phyloP scores from a whole-genome alignment of 2,329 filamentous ascomycete species.

The Sclerotinia nivalis region DNA sequence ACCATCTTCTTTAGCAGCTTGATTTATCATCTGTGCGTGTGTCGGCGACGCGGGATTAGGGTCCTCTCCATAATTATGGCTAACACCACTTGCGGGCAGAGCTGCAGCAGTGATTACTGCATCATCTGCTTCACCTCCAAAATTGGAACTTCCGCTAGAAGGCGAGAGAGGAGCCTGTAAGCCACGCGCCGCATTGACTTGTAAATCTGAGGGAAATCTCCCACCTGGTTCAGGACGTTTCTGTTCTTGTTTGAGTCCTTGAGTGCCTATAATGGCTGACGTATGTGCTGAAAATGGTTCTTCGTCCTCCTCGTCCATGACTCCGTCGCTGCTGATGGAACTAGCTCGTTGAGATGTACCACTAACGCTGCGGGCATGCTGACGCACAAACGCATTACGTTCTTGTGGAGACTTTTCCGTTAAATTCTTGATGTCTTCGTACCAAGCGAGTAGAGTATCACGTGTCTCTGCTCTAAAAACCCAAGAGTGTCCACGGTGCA shows the following conservation, averaged over 20 bases:
- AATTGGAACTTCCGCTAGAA: conserved; percentile 76
- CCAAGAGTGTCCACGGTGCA: conserved; percentile 81
- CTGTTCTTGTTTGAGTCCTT: conserved; percentile 54
- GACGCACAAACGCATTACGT: conserved; percentile 81
- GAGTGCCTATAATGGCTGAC: conserved; percentile 54
- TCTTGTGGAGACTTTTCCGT: conserved; percentile 89
- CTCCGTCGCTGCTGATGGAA: conserved; percentile 73
- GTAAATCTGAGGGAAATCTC: conserved; percentile 92
- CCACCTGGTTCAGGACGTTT: conserved; percentile 87
- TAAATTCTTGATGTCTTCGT: conserved; percentile 85
- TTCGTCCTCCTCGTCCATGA: conserved; percentile 72
- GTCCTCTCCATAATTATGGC: conserved; percentile 38
- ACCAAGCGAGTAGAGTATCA: conserved; percentile 95
- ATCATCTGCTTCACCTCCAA: conserved; percentile 47
- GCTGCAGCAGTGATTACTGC: conserved; percentile 60
- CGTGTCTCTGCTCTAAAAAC: conserved; percentile 71
- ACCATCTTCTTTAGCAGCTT: conserved; percentile 55
- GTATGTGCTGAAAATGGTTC: conserved; percentile 59
- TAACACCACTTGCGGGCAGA: conserved; percentile 34
- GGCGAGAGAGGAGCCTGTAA: conserved; percentile 78
- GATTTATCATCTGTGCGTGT: conserved; percentile 52
- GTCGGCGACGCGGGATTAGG: conserved; percentile 47
- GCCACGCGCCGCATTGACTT: conserved; percentile 75
- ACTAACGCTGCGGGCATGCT: conserved; percentile 76
- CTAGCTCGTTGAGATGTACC: conserved; percentile 60